Percentiles rank a stretch among this genome's conserved stretches.
Evolutionary conservation across 1,284 basidiomycete genomes (phyloP).

Genomic region (Fistulinella staudtii): DNA sequence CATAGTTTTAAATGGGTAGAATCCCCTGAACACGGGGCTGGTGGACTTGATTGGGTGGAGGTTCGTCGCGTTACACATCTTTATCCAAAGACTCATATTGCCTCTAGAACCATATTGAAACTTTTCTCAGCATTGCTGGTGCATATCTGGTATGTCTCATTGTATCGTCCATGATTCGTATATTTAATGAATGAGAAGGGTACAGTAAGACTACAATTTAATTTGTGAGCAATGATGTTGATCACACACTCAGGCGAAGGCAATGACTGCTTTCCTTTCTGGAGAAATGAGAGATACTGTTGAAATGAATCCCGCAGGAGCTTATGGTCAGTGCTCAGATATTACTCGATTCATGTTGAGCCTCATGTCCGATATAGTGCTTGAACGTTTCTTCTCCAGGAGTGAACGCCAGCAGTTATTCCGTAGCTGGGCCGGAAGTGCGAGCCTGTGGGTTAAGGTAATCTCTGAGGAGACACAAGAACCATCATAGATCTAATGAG

Average conservation of each 20-base stretch:
- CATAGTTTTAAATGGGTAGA: conserved; percentile 95
- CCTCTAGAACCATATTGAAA: conserved; percentile 66
- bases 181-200: conserved; percentile 42
- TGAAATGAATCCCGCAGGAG: conserved; percentile 82
- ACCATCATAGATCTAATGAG: conserved; percentile 1
- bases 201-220: too few species aligned
- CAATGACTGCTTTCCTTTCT: conserved; percentile 93
- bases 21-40: conserved; percentile 77
- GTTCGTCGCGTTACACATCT: conserved; percentile 34
- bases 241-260: conserved; percentile 64
- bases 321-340: conserved; percentile 55
- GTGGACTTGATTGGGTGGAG: conserved; percentile 91
- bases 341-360: not conserved
- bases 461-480: not conserved
- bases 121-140: conserved; percentile 82
- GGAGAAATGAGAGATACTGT: conserved; percentile 97
- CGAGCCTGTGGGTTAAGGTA: conserved; percentile 91
- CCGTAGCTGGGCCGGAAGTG: conserved; percentile 92
- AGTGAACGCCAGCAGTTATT: conserved; percentile 90
- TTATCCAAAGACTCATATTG: not conserved
- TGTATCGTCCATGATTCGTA: not conserved
- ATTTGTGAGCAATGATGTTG: not conserved
- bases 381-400: conserved; percentile 86
- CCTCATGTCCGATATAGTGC: conserved; percentile 40
- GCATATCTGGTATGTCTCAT: conserved; percentile 67